A percentile compares a stretch with the other conserved stretches of the same genome.
Conservation (phyloP, 1,284 basidiomycete species). For the Cutaneotrichosporon mucoides region DNA sequence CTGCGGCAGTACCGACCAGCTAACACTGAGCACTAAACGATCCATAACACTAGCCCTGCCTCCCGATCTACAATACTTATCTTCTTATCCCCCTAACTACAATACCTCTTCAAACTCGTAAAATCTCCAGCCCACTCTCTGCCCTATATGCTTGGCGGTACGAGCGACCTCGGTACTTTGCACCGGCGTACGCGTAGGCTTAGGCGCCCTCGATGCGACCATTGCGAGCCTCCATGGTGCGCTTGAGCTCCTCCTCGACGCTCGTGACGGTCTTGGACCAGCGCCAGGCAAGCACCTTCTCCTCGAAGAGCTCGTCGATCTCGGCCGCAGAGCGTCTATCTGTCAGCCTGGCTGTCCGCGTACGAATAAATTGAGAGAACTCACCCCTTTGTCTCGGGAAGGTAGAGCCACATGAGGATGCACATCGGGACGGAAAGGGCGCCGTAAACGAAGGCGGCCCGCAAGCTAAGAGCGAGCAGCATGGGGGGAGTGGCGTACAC, state of each 20-base stretch:
- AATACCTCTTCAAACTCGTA: no score
- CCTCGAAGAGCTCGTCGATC: constrained; percentile 46
- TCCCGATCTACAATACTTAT: no score
- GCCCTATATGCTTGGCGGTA: no score
- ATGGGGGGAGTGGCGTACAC: constrained; percentile 28
- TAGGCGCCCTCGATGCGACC: no score
- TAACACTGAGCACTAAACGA: no score
- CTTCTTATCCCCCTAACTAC: no score
- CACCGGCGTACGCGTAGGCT: no score
- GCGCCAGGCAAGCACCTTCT: constrained; percentile 40
- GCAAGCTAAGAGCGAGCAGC: constrained; percentile 18
- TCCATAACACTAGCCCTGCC: no score
- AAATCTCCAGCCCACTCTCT: no score
- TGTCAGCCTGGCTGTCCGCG: neutral
- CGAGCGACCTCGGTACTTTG: no score
- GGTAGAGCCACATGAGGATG: constrained; percentile 24
- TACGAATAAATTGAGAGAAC: neutral
- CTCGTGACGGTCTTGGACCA: constrained; percentile 36
- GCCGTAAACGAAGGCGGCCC: constrained; percentile 25
- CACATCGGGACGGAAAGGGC: constrained; percentile 22
- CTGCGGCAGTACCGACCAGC: no score
- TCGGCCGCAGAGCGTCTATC: constrained; percentile 22
- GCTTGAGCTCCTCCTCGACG: constrained; percentile 16
- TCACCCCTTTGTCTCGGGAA: constrained; percentile 31
- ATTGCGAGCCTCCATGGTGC: neutral